Conservation (phyloP, 768 basidiomycete genomes). For the Mrakia frigida region DNA sequence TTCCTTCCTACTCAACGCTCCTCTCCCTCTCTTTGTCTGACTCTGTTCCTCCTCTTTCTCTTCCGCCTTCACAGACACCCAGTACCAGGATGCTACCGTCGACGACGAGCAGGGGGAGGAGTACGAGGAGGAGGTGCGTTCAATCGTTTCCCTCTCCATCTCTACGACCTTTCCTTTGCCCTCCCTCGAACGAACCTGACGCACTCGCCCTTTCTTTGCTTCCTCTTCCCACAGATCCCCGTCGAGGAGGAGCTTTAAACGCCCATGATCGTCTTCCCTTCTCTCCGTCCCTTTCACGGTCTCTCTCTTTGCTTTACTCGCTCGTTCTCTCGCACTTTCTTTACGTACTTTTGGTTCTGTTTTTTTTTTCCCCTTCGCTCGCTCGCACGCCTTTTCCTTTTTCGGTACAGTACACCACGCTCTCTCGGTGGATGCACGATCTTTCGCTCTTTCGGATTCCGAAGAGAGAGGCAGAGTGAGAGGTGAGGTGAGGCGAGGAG, state of each 20-base stretch:
- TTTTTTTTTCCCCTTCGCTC: too few relatives aligned
- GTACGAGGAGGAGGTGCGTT: conserved; percentile 27
- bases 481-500: too few relatives aligned
- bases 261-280: too few relatives aligned
- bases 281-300: neutral
- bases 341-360: neutral
- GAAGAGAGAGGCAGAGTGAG: too few relatives aligned
- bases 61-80: conserved; percentile 11
- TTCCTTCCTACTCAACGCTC: neutral
- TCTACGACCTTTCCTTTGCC: too few relatives aligned
- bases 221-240: neutral
- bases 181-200: too few relatives aligned
- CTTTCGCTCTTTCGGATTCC: too few relatives aligned
- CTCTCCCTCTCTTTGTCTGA: too few relatives aligned
- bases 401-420: too few relatives aligned
- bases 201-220: neutral
- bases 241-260: conserved; percentile 25
- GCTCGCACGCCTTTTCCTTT: too few relatives aligned
- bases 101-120: conserved; percentile 23
- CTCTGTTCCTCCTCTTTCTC: neutral
- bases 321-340: too few relatives aligned
- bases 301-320: neutral
- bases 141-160: neutral
- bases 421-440: too few relatives aligned
- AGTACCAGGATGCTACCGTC: conserved; percentile 25